Evolutionary conservation across 176 grass and related monocot genomes (phyloP).

Genomic region (Avena eriantha): DNA sequence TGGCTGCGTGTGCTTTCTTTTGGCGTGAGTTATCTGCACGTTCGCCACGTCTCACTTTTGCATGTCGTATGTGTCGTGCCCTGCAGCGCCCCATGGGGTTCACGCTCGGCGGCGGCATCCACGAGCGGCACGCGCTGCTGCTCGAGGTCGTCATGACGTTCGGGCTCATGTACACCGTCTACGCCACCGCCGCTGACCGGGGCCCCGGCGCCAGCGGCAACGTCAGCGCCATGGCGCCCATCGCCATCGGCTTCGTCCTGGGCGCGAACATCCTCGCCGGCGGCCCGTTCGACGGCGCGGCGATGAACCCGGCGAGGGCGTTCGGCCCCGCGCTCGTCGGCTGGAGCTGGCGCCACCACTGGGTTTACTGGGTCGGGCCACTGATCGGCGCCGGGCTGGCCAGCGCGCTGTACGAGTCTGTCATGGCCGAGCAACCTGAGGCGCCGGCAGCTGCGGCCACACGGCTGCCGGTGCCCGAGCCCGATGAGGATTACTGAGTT

Average conservation of each 20-base stretch:
- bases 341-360: slow-evolving; percentile 85
- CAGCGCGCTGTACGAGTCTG: slow-evolving; percentile 63
- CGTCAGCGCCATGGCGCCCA: slow-evolving; percentile 56
- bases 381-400: slow-evolving; percentile 71
- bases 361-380: slow-evolving; percentile 87
- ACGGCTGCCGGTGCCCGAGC: not conserved
- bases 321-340: slow-evolving; percentile 83
- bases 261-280: slow-evolving; percentile 80
- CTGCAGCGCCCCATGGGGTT: slow-evolving; percentile 71
- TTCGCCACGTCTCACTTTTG: slow-evolving; percentile 40
- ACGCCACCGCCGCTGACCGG: slow-evolving; percentile 70
- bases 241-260: slow-evolving; percentile 76
- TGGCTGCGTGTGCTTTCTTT: not conserved
- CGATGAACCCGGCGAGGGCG: slow-evolving; percentile 85
- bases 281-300: slow-evolving; percentile 83
- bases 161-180: slow-evolving; percentile 76
- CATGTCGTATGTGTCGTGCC: slow-evolving; percentile 17
- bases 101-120: slow-evolving; percentile 53
- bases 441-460: not conserved
- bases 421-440: slow-evolving; percentile 56
- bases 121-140: slow-evolving; percentile 68
- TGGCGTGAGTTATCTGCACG: not conserved
- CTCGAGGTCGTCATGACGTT: slow-evolving; percentile 87
- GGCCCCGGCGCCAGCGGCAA: slow-evolving; percentile 15
- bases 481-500: slow-evolving; percentile 50